Conservation (phyloP, 345 rosid species). For the Aquilaria sinensis region DNA sequence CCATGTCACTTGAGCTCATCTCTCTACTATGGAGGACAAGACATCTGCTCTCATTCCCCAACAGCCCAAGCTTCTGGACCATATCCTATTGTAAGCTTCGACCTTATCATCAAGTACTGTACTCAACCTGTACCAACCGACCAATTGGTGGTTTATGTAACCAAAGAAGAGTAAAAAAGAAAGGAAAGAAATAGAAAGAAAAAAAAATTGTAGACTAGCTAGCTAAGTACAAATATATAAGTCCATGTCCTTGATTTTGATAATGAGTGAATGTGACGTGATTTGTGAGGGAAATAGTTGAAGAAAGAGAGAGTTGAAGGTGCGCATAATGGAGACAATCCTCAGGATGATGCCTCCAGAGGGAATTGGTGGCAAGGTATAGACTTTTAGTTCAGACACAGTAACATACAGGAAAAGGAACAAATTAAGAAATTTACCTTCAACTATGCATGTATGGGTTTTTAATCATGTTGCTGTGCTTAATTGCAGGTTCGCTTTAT, state of each 20-base stretch:
- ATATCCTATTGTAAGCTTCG: conserved; percentile 45
- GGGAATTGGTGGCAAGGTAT: conserved; percentile 98
- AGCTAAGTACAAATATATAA: conserved; percentile 2
- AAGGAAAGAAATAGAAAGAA: conserved; percentile 2
- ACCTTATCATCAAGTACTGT: not conserved
- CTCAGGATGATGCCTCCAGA: conserved; percentile 53
- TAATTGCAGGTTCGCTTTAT: conserved; percentile 61
- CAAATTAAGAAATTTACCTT: no score
- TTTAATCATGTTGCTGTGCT: conserved; percentile 3
- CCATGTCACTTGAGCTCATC: conserved; percentile 86
- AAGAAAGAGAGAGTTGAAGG: conserved; percentile 55
- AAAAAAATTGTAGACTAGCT: not conserved
- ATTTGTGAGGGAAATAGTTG: conserved; percentile 23
- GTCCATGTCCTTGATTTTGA: not conserved
- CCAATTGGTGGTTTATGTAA: no score
- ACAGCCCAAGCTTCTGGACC: conserved; percentile 27
- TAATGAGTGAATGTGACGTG: no score
- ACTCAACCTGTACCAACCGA: no score
- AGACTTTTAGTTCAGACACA: not conserved
- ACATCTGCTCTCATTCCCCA: conserved; percentile 41
- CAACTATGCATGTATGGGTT: not conserved
- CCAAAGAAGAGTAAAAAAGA: no score
- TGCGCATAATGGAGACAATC: conserved; percentile 47
- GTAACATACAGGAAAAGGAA: not conserved
- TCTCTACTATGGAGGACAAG: conserved; percentile 86